Base-by-base conservation (phyloP, 805 yeast genomes). In the Nakazawaea siamensis region DNA sequence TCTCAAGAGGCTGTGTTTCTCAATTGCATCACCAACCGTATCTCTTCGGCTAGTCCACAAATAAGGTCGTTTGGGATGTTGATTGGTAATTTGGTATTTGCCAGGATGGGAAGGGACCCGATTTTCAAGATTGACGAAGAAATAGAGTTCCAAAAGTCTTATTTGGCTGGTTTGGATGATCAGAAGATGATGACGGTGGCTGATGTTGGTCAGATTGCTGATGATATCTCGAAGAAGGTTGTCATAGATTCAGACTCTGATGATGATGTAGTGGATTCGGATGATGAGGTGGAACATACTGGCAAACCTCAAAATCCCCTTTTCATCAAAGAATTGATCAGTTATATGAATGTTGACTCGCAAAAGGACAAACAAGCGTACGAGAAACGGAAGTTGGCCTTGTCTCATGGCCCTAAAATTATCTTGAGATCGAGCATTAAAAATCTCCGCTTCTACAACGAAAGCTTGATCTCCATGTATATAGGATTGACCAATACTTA, bases 251-350 rank as follows among this genome's bases (percentile, higher is more conserved):
- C 56, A 13, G 64, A 57, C 24, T 55, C 47, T 3, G 51, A 44
- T n/a, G 50, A 47, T 4, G 62, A 58, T 23, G 57, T 55, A 9
- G 65, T 57, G 6, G 63, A 62, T 34, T 76, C 73, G 17, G 78
- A 80, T 12, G 80, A 66, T 24, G 75, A 67, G 42, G 39, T 67
- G 3, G 56, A 57, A 1, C 46, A 56, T 11, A 49, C 51, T 5
- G 51, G 53, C 2, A 57, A 51, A 4, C 60, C 73, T 0, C 49
- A 65, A 0, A 53, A 59, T 2, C 87, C 86, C 0, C 64, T 84
- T 2, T 90, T 85, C 46, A 55, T 90, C 26, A 78, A 81, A 43
- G 95, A 86, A 41, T 57, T 88, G 15, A 47, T 85, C 4, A 55
- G 60, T 11, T 81, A 79, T 45, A 60, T 81, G 13, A 58, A 60